phyloP scores from a whole-genome alignment of 192 early-diverging fungal species.

The Jimgerdemannia flammicorona region DNA sequence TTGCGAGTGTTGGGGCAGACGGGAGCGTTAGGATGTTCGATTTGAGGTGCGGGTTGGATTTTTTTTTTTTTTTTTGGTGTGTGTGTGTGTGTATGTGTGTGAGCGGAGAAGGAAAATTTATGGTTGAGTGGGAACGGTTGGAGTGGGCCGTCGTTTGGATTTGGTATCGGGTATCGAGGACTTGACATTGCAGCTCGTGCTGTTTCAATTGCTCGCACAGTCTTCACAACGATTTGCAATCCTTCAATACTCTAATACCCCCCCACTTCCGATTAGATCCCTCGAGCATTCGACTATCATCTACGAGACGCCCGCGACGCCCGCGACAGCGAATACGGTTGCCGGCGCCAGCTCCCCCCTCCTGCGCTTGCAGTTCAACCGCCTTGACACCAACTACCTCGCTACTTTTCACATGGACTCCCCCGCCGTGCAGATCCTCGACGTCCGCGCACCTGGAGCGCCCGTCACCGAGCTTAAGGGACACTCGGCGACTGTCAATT shows the following conservation, averaged over 20 bases:
- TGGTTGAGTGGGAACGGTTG: no score
- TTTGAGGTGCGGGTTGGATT: slow-evolving; percentile 50
- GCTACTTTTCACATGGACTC: slow-evolving; percentile 91
- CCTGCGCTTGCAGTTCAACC: slow-evolving; percentile 86
- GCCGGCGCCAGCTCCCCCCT: slow-evolving; percentile 53
- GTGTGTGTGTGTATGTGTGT: not conserved
- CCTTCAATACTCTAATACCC: not conserved
- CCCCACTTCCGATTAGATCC: slow-evolving; percentile 55
- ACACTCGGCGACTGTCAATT: slow-evolving; percentile 77
- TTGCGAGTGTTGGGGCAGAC: slow-evolving; percentile 98
- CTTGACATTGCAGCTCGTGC: not conserved
- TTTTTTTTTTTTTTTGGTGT: not conserved
- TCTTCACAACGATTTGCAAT: no score
- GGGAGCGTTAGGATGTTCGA: slow-evolving; percentile 98
- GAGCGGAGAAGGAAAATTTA: no score
- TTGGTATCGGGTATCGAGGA: not conserved
- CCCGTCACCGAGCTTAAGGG: slow-evolving; percentile 80
- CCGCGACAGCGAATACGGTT: slow-evolving; percentile 20
- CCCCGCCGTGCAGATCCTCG: slow-evolving; percentile 77
- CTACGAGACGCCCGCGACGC: slow-evolving; percentile 76
- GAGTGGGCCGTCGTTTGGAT: no score
- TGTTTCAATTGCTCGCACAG: no score
- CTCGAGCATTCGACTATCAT: slow-evolving; percentile 98
- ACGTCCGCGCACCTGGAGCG: slow-evolving; percentile 86
- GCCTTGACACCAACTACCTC: slow-evolving; percentile 85